Conservation (phyloP, 225 moss, liverwort and hornwort species). For the Physcomitrellopsis africana region DNA sequence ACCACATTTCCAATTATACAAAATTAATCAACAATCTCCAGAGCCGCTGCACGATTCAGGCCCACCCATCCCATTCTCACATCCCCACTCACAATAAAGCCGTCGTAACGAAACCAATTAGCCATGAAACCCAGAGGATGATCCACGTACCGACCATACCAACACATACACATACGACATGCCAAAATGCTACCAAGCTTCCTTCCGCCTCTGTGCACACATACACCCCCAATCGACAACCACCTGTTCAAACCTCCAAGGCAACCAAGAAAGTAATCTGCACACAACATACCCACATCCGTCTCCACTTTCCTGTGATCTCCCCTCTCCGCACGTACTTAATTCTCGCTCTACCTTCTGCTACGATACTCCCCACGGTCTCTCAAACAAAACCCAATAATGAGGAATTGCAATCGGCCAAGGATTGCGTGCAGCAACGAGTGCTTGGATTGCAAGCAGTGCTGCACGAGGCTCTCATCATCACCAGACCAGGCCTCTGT, state of each 20-base stretch:
- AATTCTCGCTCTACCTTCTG: slow-evolving; percentile 9
- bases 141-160: slow-evolving; percentile 22
- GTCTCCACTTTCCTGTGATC: not conserved
- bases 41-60: not conserved
- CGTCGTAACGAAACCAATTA: slow-evolving; percentile 16
- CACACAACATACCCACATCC: slow-evolving; percentile 30
- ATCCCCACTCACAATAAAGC: not conserved
- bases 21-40: not conserved
- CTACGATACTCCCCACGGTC: not conserved
- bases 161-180: not conserved
- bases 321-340: not conserved
- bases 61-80: not conserved
- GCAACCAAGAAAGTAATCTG: slow-evolving; percentile 38
- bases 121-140: not conserved
- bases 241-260: slow-evolving; percentile 25
- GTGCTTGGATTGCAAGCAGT: slow-evolving; percentile 48
- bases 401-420: not conserved
- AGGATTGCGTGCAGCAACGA: slow-evolving; percentile 1
- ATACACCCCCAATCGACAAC: slow-evolving; percentile 34
- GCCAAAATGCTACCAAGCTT: not conserved
- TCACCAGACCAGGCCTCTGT: slow-evolving; percentile 25
- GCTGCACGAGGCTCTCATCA: slow-evolving; percentile 34
- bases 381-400: not conserved
- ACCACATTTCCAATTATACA: slow-evolving; percentile 9
- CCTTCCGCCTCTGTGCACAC: not conserved